phyloP scores from a whole-genome alignment of 495 filamentous ascomycete species.

The Neurospora sp. region DNA sequence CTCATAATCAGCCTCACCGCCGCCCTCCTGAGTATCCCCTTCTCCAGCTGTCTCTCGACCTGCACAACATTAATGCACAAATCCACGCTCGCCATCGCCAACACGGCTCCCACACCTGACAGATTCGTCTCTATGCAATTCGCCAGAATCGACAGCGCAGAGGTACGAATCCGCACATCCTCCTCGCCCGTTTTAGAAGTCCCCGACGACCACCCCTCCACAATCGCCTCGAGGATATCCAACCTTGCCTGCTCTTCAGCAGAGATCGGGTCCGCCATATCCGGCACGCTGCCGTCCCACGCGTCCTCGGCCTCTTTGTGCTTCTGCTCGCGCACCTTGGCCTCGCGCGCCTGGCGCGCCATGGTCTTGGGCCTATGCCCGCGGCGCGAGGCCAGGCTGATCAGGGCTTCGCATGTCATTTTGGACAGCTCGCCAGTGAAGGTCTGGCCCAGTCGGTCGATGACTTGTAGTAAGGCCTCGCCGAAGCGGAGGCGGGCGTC shows the following conservation, averaged over 20 bases:
- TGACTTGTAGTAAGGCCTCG: slow-evolving; percentile 59
- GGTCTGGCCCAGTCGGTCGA: slow-evolving; percentile 54
- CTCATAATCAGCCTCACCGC: slow-evolving; percentile 59
- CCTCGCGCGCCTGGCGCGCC: slow-evolving; percentile 40
- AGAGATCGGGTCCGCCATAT: slow-evolving; percentile 34
- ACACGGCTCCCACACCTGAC: slow-evolving; percentile 42
- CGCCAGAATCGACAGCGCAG: slow-evolving; percentile 64
- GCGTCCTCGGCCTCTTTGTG: slow-evolving; percentile 42
- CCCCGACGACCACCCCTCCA: slow-evolving; percentile 50
- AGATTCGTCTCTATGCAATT: slow-evolving; percentile 57
- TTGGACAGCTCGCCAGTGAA: slow-evolving; percentile 48
- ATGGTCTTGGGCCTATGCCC: slow-evolving; percentile 45
- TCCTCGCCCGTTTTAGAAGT: slow-evolving; percentile 56
- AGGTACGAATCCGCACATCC: slow-evolving; percentile 68
- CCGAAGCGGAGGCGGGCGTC: slow-evolving; percentile 64
- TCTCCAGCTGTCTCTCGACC: slow-evolving; percentile 51
- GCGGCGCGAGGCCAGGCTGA: slow-evolving; percentile 57
- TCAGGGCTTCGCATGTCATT: slow-evolving; percentile 48
- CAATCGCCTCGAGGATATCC: slow-evolving; percentile 50
- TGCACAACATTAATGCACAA: slow-evolving; percentile 55
- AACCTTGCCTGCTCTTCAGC: slow-evolving; percentile 39
- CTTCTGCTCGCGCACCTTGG: slow-evolving; percentile 32
- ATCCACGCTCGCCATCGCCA: slow-evolving; percentile 53
- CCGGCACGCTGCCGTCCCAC: slow-evolving; percentile 42
- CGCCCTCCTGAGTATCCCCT: slow-evolving; percentile 62